Percentiles rank a stretch among this genome's conserved stretches.
phyloP scores from a whole-genome alignment of 2,329 filamentous ascomycete species.

The Orbilia javanica region DNA sequence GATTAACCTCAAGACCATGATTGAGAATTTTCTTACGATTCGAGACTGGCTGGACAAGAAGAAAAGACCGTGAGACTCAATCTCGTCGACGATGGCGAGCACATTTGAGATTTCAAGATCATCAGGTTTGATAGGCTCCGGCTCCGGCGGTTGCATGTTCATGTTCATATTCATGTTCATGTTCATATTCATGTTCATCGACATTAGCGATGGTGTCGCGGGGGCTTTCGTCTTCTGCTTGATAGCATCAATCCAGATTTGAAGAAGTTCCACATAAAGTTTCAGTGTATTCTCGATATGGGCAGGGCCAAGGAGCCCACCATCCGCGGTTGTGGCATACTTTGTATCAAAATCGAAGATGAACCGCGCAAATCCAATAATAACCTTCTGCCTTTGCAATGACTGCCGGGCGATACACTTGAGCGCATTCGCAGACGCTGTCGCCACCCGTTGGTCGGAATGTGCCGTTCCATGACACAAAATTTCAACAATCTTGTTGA shows the following conservation, averaged over 20 bases:
- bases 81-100: slow-evolving; percentile 93
- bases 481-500: slow-evolving; percentile 92
- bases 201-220: slow-evolving; percentile 68
- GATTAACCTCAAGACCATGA: slow-evolving; percentile 90
- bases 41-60: slow-evolving; percentile 96
- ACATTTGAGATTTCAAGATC: slow-evolving; percentile 76
- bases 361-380: slow-evolving; percentile 94
- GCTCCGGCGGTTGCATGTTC: slow-evolving; percentile 46
- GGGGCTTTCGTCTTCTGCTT: slow-evolving; percentile 81
- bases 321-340: slow-evolving; percentile 97
- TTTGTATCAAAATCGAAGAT: slow-evolving; percentile 99
- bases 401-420: slow-evolving; percentile 95
- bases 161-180: slow-evolving; percentile 53
- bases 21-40: slow-evolving; percentile 87
- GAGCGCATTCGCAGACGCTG: slow-evolving; percentile 89
- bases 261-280: slow-evolving; percentile 90
- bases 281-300: slow-evolving; percentile 95
- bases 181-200: slow-evolving; percentile 58
- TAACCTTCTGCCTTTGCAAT: slow-evolving; percentile 88
- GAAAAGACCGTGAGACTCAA: slow-evolving; percentile 95
- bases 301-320: slow-evolving; percentile 90
- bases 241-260: slow-evolving; percentile 98
- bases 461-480: slow-evolving; percentile 97
- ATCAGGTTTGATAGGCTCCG: slow-evolving; percentile 42
- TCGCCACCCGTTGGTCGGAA: slow-evolving; percentile 90